Conservation (phyloP, 305 asterid genomes). For the Euphrasia arctica region DNA sequence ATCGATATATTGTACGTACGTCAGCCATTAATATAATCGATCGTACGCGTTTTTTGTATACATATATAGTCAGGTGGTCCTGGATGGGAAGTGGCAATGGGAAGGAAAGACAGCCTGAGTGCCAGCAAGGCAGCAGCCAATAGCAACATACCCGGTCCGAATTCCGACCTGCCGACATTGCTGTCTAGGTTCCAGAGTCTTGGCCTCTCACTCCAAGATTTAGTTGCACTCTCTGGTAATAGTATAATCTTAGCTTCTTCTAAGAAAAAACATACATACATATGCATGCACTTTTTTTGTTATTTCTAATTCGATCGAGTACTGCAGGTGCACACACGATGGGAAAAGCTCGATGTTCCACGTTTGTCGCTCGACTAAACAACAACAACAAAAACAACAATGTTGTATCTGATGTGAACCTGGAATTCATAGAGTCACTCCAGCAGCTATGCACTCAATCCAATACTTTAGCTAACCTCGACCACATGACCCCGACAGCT, state of each 20-base stretch:
- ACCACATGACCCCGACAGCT: constrained; percentile 41
- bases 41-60: no score
- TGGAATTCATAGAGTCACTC: constrained; percentile 49
- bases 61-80: constrained; percentile 71
- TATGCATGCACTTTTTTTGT: background rate
- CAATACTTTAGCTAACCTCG: constrained; percentile 58
- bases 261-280: no score
- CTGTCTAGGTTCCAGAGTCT: constrained; percentile 54
- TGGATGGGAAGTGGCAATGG: constrained; percentile 78
- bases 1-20: no score
- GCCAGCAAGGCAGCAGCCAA: constrained; percentile 62
- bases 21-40: no score
- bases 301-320: background rate
- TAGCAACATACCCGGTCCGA: constrained; percentile 73
- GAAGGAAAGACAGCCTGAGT: constrained; percentile 58
- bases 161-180: constrained; percentile 56
- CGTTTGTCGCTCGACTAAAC: constrained; percentile 47
- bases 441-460: constrained; percentile 52
- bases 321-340: constrained; percentile 65
- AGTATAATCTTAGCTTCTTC: no score
- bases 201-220: constrained; percentile 62
- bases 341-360: constrained; percentile 74
- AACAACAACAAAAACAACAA: constrained; percentile 8
- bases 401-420: constrained; percentile 30
- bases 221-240: constrained; percentile 88